Conservation (phyloP, 2,329 filamentous ascomycete genomes). For the Calonectria multiphialidica region DNA sequence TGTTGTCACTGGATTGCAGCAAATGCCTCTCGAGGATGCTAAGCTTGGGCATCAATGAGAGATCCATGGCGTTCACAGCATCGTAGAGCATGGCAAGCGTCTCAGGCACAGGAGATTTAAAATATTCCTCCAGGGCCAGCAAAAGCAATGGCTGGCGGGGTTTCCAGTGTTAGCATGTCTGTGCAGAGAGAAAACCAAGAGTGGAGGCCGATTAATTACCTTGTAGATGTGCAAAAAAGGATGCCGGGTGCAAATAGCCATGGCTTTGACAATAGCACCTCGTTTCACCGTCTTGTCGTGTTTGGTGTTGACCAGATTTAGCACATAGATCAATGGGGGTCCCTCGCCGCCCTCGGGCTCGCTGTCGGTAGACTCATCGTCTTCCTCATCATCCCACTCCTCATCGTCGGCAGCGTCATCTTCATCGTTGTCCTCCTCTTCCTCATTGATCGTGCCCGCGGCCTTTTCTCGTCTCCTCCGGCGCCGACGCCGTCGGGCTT, state of each 20-base stretch:
- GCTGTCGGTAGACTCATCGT: slow-evolving; percentile 66
- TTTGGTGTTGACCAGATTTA: slow-evolving; percentile 98
- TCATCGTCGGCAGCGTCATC: slow-evolving; percentile 59
- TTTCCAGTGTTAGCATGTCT: slow-evolving; percentile 28
- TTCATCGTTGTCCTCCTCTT: slow-evolving; percentile 56
- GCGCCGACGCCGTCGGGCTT: slow-evolving; percentile 64
- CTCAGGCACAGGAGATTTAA: slow-evolving; percentile 89
- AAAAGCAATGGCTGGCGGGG: slow-evolving; percentile 80
- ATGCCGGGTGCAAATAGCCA: slow-evolving; percentile 98
- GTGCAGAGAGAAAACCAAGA: background rate
- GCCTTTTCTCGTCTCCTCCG: slow-evolving; percentile 64
- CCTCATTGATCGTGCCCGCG: slow-evolving; percentile 61
- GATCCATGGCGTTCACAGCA: slow-evolving; percentile 95
- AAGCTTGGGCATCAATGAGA: slow-evolving; percentile 90
- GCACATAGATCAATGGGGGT: slow-evolving; percentile 93
- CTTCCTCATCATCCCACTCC: slow-evolving; percentile 62
- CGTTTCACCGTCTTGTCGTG: slow-evolving; percentile 93
- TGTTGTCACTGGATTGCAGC: slow-evolving; percentile 90
- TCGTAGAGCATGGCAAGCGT: slow-evolving; percentile 91
- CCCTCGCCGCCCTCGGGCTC: slow-evolving; percentile 82
- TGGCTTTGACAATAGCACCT: slow-evolving; percentile 95
- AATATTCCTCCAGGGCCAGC: slow-evolving; percentile 95
- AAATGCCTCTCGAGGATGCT: slow-evolving; percentile 88
- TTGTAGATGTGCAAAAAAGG: slow-evolving; percentile 99
- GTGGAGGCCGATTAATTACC: slow-evolving; percentile 59